These are phyloP conservation scores for Elongisporangium prolatum DNA, from an alignment of 352 stramenopile genomes.

Conservation along the genomic window DNA sequence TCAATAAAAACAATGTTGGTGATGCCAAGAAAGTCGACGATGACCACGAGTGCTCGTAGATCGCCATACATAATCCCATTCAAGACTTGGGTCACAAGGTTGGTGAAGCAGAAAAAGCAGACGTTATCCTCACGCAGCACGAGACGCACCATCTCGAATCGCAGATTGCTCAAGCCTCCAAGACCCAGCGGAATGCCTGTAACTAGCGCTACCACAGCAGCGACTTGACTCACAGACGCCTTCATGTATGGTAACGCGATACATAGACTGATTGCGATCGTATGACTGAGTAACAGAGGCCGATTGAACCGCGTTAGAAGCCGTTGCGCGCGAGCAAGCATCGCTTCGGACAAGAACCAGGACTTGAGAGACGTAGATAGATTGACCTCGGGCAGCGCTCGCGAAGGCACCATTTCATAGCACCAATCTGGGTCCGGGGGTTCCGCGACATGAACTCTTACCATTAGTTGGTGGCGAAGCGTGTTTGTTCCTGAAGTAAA, in stretches of 20 bases:
- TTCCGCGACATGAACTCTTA: not conserved
- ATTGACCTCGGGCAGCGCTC: conserved; percentile 21
- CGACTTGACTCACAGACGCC: conserved; percentile 4
- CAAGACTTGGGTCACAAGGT: conserved; percentile 17
- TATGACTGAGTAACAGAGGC: conserved; percentile 15
- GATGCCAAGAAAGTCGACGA: conserved; percentile 27
- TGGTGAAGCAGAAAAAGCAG: conserved; percentile 31
- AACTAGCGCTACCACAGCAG: conserved; percentile 12
- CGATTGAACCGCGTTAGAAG: conserved; percentile 20
- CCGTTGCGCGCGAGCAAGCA: conserved; percentile 13
- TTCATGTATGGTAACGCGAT: conserved; percentile 15
- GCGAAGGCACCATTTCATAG: conserved; percentile 23
- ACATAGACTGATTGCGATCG: conserved; percentile 15
- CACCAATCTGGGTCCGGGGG: not conserved
- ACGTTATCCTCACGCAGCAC: conserved; percentile 31
- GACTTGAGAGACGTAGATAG: conserved; percentile 31
- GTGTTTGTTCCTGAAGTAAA: no score
- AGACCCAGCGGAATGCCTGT: conserved; percentile 20
- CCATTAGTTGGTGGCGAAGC: not conserved
- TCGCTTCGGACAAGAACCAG: conserved; percentile 9
- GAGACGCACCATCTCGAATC: conserved; percentile 32
- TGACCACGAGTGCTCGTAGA: conserved; percentile 13
- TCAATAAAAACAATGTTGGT: conserved; percentile 28
- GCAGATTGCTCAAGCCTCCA: conserved; percentile 20
- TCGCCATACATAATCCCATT: conserved; percentile 25